Conservation (phyloP, 768 basidiomycete genomes). For the Termitomyces sp. region DNA sequence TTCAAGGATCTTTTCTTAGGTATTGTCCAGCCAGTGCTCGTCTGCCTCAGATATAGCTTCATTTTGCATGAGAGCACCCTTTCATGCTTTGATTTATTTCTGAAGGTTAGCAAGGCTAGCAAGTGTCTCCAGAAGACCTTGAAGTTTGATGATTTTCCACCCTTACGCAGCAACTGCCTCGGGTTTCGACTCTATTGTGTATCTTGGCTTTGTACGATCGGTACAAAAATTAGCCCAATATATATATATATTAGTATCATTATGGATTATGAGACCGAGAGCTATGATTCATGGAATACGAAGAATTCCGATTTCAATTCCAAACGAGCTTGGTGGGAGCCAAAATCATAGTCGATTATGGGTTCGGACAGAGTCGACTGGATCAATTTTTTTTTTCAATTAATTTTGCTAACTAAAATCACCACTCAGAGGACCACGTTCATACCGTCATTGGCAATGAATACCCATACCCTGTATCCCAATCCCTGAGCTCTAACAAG, state of each 20-base stretch:
- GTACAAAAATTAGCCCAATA: no score
- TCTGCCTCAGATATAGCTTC: conserved; percentile 12
- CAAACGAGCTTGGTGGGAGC: conserved; percentile 1
- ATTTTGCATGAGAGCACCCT: conserved; percentile 7
- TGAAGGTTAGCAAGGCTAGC: conserved; percentile 5
- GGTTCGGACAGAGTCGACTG: conserved; percentile 9
- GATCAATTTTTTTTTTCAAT: not conserved
- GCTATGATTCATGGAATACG: conserved; percentile 11
- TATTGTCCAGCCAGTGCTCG: conserved; percentile 18
- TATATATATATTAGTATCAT: not conserved
- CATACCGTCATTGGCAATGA: not conserved
- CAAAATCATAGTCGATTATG: not conserved
- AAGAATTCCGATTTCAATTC: not conserved
- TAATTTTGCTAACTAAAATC: not conserved
- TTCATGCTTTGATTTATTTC: not conserved
- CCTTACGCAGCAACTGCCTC: no score
- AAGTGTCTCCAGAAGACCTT: not conserved
- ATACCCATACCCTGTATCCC: not conserved
- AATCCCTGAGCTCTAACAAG: not conserved
- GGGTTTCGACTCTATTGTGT: no score
- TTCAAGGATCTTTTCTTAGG: conserved; percentile 11
- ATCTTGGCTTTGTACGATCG: no score
- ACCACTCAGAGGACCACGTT: not conserved
- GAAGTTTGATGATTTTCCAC: not conserved
- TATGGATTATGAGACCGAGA: conserved; percentile 11